Percentiles rank a stretch among this genome's conserved stretches.
Conservation (phyloP, 2,329 filamentous ascomycete genomes). For the Paecilomyces variotii region DNA sequence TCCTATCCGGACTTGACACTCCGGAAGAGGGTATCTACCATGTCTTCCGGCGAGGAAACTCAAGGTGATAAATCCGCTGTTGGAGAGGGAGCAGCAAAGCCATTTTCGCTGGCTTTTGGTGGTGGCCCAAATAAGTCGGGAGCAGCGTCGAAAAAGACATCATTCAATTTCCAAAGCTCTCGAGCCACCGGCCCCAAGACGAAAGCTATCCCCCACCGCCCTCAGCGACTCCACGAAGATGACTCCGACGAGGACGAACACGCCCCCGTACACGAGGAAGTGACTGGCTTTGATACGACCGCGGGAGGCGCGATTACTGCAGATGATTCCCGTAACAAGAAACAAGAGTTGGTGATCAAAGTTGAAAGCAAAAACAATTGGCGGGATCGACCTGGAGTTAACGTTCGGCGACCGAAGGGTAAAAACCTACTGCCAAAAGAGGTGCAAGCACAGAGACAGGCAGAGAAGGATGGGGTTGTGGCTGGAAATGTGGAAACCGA, state of each 20-base stretch:
- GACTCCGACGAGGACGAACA: conserved; percentile 47
- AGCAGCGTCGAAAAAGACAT: conserved; percentile 30
- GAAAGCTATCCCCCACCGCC: conserved; percentile 17
- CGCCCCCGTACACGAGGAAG: conserved; percentile 33
- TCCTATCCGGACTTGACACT: background rate
- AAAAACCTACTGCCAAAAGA: conserved; percentile 53
- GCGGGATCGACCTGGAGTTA: conserved; percentile 28
- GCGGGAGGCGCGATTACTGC: conserved; percentile 31
- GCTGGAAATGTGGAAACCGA: conserved; percentile 39
- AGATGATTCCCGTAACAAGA: conserved; percentile 36
- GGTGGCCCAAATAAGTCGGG: conserved; percentile 27
- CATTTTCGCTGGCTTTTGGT: background rate
- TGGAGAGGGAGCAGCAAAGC: background rate
- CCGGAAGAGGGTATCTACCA: background rate
- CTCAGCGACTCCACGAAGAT: conserved; percentile 28
- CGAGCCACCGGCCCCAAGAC: conserved; percentile 1
- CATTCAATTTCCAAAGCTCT: conserved; percentile 22
- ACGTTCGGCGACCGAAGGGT: conserved; percentile 49
- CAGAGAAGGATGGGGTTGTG: conserved; percentile 23
- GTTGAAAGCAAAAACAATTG: conserved; percentile 83
- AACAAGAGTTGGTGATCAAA: conserved; percentile 64
- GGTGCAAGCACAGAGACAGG: conserved; percentile 43
- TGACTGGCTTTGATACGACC: conserved; percentile 47
- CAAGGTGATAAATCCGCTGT: background rate
- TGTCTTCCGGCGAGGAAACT: background rate